Evolutionary conservation across 2,329 filamentous ascomycete genomes (phyloP).

Genomic region (Fusarium tanahbumbuense): DNA sequence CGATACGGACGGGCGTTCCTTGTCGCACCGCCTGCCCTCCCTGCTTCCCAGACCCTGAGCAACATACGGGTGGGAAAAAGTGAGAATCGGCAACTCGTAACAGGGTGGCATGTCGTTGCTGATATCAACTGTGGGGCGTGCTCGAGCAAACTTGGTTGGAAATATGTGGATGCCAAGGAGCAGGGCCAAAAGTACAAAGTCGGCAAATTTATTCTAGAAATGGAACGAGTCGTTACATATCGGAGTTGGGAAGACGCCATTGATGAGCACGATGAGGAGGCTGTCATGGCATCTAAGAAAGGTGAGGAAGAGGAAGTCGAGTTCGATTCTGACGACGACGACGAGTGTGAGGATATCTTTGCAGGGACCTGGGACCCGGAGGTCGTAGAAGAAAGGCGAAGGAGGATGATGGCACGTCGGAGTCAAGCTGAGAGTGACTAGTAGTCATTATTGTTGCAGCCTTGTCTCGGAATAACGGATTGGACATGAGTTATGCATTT

Average conservation of each 20-base stretch:
- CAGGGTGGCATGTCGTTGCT: conserved; percentile 72
- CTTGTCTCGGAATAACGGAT: conserved; percentile 4
- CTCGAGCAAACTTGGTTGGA: conserved; percentile 71
- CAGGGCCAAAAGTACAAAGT: conserved; percentile 73
- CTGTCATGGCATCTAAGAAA: conserved; percentile 17
- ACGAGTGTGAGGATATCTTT: conserved; percentile 75
- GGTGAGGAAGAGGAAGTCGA: conserved; percentile 52
- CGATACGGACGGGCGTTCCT: conserved; percentile 73
- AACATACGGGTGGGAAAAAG: conserved; percentile 67
- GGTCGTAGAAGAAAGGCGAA: conserved; percentile 60
- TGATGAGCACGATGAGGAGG: conserved; percentile 16
- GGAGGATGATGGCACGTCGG: conserved; percentile 50
- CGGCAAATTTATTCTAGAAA: conserved; percentile 76
- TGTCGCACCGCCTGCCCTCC: conserved; percentile 57
- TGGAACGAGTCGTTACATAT: conserved; percentile 64
- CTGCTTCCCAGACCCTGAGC: conserved; percentile 53
- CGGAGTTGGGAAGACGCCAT: conserved; percentile 62
- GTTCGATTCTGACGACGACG: conserved; percentile 73
- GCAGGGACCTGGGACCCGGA: conserved; percentile 70
- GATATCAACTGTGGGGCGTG: conserved; percentile 71
- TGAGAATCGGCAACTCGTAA: conserved; percentile 69
- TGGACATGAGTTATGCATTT: conserved; percentile 19
- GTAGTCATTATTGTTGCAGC: conserved; percentile 17
- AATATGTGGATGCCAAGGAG: conserved; percentile 73
- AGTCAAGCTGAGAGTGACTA: conserved; percentile 36